phyloP scores from a whole-genome alignment of 2,329 filamentous ascomycete genomes.

The Lachnellula cervina region DNA sequence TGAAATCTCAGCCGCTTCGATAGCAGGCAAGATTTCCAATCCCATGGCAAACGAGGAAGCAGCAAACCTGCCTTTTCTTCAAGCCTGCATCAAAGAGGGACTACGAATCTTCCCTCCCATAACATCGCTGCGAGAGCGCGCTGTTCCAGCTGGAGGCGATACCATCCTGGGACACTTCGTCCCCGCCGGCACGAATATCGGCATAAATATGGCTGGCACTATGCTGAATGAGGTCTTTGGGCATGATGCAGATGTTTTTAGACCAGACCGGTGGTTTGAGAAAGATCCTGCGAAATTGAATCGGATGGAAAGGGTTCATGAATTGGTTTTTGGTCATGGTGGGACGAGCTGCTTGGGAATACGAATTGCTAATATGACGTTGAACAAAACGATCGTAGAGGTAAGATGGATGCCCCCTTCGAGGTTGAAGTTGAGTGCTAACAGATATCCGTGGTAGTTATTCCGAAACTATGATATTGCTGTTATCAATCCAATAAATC shows the following conservation, averaged over 20 bases:
- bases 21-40: neutral
- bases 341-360: constrained; percentile 43
- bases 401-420: constrained; percentile 30
- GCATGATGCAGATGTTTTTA: constrained; percentile 36
- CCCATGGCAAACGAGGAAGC: constrained; percentile 25
- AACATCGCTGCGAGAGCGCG: constrained; percentile 20
- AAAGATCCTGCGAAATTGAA: constrained; percentile 14
- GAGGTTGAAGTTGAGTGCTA: neutral
- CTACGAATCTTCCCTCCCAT: constrained; percentile 44
- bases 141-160: constrained; percentile 20
- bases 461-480: neutral
- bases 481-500: neutral
- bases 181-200: constrained; percentile 21
- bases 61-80: constrained; percentile 42
- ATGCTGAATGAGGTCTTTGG: constrained; percentile 33
- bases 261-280: constrained; percentile 47
- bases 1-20: constrained; percentile 9
- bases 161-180: constrained; percentile 12
- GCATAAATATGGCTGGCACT: constrained; percentile 32
- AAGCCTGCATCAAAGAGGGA: constrained; percentile 46
- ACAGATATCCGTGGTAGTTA: neutral
- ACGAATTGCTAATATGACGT: constrained; percentile 43
- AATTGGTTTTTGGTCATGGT: constrained; percentile 43
- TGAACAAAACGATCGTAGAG: constrained; percentile 46
- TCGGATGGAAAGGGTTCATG: constrained; percentile 37